These are phyloP conservation scores for Scheffersomyces segobiensis DNA, from an alignment of 1,139 yeast genomes.

Conservation along the genomic window DNA sequence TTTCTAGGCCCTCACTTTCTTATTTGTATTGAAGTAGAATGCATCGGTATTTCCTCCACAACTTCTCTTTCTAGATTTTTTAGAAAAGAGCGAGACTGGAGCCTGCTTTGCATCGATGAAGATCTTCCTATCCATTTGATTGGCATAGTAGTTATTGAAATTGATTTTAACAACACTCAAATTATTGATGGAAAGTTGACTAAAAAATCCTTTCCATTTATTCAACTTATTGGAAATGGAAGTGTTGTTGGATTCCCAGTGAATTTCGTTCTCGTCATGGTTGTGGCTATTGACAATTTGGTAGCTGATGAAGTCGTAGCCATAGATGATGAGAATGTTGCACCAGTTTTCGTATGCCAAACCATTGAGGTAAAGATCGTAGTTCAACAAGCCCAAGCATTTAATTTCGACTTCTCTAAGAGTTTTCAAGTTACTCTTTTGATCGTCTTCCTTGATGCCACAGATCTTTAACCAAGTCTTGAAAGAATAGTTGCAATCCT, in stretches of 20 bases:
- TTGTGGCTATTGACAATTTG: conserved; percentile 12
- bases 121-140: conserved; percentile 37
- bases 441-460: conserved; percentile 45
- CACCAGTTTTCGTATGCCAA: conserved; percentile 58
- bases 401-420: conserved; percentile 55
- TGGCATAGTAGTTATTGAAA: conserved; percentile 31
- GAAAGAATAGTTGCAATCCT: conserved; percentile 70
- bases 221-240: conserved; percentile 22
- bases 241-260: conserved; percentile 29
- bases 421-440: conserved; percentile 31
- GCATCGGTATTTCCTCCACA: conserved; percentile 10
- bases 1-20: conserved; percentile 12
- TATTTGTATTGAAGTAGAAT: conserved; percentile 1
- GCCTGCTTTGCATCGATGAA: conserved; percentile 17
- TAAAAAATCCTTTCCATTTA: conserved; percentile 35
- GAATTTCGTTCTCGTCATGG: conserved; percentile 21
- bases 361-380: conserved; percentile 53
- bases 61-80: conserved; percentile 18
- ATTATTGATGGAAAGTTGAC: conserved; percentile 14
- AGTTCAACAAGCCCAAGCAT: conserved; percentile 55
- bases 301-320: conserved; percentile 41
- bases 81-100: conserved; percentile 16
- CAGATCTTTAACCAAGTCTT: conserved; percentile 77
- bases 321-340: conserved; percentile 43
- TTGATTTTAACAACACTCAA: conserved; percentile 24